Percentiles rank a stretch among this genome's conserved stretches.
Evolutionary conservation across 805 yeast genomes (phyloP).

Genomic region (Ogataea naganishii): DNA sequence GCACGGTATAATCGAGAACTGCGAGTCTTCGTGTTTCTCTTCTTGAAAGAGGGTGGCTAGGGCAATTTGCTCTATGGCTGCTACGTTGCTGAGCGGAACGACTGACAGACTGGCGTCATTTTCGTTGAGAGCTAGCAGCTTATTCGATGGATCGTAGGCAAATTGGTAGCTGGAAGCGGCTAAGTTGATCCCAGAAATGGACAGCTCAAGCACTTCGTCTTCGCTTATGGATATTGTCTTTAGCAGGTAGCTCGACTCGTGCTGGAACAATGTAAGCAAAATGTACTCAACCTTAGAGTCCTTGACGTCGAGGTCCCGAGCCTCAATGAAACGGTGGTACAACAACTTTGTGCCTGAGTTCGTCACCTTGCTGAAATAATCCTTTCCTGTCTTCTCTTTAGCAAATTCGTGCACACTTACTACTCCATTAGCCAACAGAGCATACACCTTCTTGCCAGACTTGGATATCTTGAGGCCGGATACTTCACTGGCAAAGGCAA

Average conservation of each 20-base stretch:
- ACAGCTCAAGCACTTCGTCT: too few species aligned
- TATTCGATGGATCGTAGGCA: constrained; percentile 23
- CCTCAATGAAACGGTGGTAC: constrained; percentile 5
- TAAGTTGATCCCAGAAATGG: too few species aligned
- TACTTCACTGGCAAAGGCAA: constrained; percentile 15
- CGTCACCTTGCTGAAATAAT: too few species aligned
- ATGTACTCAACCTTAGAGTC: constrained; percentile 5
- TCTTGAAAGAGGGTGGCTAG: constrained; percentile 1
- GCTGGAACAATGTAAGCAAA: constrained; percentile 1
- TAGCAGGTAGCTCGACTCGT: neutral
- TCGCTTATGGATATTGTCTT: too few species aligned
- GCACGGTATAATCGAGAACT: constrained; percentile 29
- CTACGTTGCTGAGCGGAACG: too few species aligned
- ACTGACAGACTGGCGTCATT: too few species aligned
- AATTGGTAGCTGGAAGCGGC: too few species aligned
- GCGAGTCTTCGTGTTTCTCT: constrained; percentile 4
- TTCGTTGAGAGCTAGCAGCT: too few species aligned
- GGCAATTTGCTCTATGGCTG: too few species aligned
- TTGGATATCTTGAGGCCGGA: constrained; percentile 19
- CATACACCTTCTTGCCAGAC: constrained; percentile 19
- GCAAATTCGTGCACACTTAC: constrained; percentile 12
- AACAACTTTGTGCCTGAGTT: too few species aligned
- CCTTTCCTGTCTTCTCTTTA: constrained; percentile 16
- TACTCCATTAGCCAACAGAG: constrained; percentile 23
- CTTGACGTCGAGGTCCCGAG: neutral